Base-by-base conservation (phyloP, 106 monocot genomes). In the Posidonia australis region DNA sequence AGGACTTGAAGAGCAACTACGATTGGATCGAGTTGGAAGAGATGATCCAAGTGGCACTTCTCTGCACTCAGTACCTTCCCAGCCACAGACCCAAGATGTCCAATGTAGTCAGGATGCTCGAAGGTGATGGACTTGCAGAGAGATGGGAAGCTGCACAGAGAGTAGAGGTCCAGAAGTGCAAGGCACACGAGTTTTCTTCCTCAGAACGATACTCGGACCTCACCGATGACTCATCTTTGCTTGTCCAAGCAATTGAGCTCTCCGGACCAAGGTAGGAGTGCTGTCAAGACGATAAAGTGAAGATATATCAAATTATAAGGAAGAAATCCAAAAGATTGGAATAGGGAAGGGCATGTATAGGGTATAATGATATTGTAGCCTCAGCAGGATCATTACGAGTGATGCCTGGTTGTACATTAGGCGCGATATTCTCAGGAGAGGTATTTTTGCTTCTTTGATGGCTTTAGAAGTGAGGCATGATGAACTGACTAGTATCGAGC, bases 201-300 rank as follows among this genome's bases (percentile, higher is more conserved):
- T 76, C 79, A 2, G 81, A 79, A 26, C 55, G 66, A 1, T 84
- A 70, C 72, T 93, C 93, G 0, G 84, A 86, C 46, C 78, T 86
- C 30, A 86, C 86, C 5, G 86, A 89, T 58, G 94, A 94, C 65
- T 86, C 84, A 0, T 84, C 80, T 17, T 52, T 86, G 21, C 58
- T 90, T 32, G 80, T 86, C 10, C 84, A 89, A 67, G 86, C 94
- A 45, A 81, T 94, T 41, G 94, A 94, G 78, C 94, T 94, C 44
- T 94, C 94, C 18, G 89, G 94, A 13, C 94, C 94, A 1, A 44
- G 63, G 10, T 63, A 48, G n/a, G n/a, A n/a, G n/a, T n/a, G n/a
- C n/a, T n/a, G n/a, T n/a, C n/a, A n/a, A n/a, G n/a, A n/a, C n/a
- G n/a, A n/a, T n/a, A n/a, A n/a, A n/a, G n/a, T n/a, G n/a, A n/a